Evolutionary conservation across 2,329 filamentous ascomycete species (phyloP).

Genomic region (Curvularia eragrostidis): DNA sequence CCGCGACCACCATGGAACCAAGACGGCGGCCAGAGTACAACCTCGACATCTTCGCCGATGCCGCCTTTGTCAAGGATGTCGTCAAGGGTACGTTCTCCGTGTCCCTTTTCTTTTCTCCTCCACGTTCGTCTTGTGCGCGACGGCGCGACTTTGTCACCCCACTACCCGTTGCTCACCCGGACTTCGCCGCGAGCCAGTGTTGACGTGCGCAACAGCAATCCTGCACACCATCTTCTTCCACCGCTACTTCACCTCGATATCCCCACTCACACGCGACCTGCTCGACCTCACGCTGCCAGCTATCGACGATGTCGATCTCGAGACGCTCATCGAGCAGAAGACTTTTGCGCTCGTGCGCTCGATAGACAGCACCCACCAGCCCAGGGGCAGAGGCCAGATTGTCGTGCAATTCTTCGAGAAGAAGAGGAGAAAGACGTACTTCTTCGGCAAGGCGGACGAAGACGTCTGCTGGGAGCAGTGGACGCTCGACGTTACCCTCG

Average conservation of each 20-base stretch:
- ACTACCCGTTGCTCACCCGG: slow-evolving; percentile 18
- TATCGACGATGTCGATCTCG: slow-evolving; percentile 87
- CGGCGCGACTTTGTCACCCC: slow-evolving; percentile 13
- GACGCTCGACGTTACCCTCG: slow-evolving; percentile 92
- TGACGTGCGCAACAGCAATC: slow-evolving; percentile 66
- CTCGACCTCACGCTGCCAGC: slow-evolving; percentile 89
- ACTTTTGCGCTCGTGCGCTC: slow-evolving; percentile 80
- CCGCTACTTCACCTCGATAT: slow-evolving; percentile 89
- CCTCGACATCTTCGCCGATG: slow-evolving; percentile 92
- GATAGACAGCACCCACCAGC: slow-evolving; percentile 64
- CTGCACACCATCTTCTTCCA: slow-evolving; percentile 99
- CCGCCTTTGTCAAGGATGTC: slow-evolving; percentile 86
- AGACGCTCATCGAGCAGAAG: slow-evolving; percentile 91
- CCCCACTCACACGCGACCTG: slow-evolving; percentile 83
- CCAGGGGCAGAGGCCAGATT: slow-evolving; percentile 74
- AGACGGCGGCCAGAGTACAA: slow-evolving; percentile 83
- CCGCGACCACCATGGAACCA: slow-evolving; percentile 63
- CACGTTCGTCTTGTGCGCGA: slow-evolving; percentile 4
- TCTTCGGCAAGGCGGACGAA: slow-evolving; percentile 78
- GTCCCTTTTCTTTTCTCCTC: slow-evolving; percentile 1
- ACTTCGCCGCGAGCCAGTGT: slow-evolving; percentile 11
- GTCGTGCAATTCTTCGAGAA: slow-evolving; percentile 95
- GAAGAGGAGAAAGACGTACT: slow-evolving; percentile 78
- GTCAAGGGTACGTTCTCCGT: slow-evolving; percentile 74
- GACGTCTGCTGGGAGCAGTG: slow-evolving; percentile 97